phyloP scores from a whole-genome alignment of 2,329 filamentous ascomycete genomes.

The Venturia asperata region DNA sequence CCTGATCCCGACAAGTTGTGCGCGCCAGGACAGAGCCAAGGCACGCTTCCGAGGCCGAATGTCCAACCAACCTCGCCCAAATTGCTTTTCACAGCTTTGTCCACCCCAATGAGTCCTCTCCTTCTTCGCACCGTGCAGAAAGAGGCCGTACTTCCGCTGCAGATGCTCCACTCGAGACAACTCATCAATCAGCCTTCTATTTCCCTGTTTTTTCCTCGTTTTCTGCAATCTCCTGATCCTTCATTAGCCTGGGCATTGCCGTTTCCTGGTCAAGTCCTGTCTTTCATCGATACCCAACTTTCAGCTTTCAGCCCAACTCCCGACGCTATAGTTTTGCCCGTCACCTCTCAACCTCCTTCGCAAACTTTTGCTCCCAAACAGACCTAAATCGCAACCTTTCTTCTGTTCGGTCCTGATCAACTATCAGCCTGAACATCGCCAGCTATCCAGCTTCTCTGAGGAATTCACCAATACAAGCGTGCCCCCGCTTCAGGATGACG shows the following conservation, averaged over 20 bases:
- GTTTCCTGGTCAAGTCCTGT: background rate
- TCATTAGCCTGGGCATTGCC: background rate
- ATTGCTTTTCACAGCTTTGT: slow-evolving; percentile 1
- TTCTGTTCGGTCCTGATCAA: background rate
- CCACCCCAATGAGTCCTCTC: background rate
- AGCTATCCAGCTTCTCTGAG: background rate
- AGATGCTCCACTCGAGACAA: background rate
- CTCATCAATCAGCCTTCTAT: slow-evolving; percentile 12
- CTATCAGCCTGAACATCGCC: slow-evolving; percentile 9
- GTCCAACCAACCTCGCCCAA: background rate
- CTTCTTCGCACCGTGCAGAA: background rate
- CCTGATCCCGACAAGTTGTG: background rate
- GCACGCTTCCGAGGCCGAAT: background rate
- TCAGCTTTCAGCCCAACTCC: slow-evolving; percentile 3
- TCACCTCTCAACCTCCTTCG: slow-evolving; percentile 2
- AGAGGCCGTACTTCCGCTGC: background rate
- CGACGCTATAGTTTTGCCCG: background rate
- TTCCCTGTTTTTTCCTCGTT: background rate
- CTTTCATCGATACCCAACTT: slow-evolving; percentile 7
- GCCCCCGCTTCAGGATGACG: slow-evolving; percentile 13
- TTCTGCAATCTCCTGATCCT: slow-evolving; percentile 2
- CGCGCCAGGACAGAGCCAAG: background rate
- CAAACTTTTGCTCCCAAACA: background rate
- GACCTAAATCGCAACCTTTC: background rate
- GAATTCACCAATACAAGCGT: background rate